Evolutionary conservation across 1,284 basidiomycete genomes (phyloP).

Genomic region (Entoloma clypeatum): DNA sequence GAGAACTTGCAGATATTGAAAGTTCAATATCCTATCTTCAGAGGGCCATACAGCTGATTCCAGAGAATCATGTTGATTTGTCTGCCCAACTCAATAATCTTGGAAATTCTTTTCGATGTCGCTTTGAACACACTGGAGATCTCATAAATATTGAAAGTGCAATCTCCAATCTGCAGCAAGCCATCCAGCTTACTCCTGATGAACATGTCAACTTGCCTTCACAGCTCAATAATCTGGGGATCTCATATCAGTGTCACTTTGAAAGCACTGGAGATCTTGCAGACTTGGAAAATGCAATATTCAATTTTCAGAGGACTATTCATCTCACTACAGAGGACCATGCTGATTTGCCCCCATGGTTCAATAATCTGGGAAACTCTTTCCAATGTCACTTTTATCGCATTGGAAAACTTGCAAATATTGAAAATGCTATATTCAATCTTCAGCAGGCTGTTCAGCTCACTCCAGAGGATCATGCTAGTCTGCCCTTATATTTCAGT

Average conservation of each 20-base stretch:
- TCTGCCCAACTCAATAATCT: constrained; percentile 1
- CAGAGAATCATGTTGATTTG: no score
- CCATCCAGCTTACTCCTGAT: neutral
- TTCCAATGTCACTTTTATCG: constrained; percentile 9
- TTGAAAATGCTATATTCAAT: no score
- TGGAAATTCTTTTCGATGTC: no score
- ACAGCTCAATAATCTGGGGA: neutral
- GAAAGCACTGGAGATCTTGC: neutral
- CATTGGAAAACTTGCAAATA: no score
- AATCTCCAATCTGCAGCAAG: neutral
- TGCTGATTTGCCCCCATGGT: neutral
- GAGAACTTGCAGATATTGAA: constrained; percentile 10
- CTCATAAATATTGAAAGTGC: neutral
- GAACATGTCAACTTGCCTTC: neutral
- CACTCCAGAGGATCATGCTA: no score
- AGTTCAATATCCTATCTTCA: constrained; percentile 1
- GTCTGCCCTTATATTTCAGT: no score
- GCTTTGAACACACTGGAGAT: no score
- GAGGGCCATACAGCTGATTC: constrained; percentile 7
- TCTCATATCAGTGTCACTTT: neutral
- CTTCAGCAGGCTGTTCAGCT: no score
- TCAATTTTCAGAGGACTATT: no score
- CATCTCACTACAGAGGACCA: no score
- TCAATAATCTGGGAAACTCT: constrained; percentile 8
- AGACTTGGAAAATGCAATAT: neutral